A percentile compares a stretch with the other conserved stretches of the same genome.
These are phyloP conservation scores for Seminavis robusta DNA, from an alignment of 108 stramenopile genomes.

Conservation along the genomic window DNA sequence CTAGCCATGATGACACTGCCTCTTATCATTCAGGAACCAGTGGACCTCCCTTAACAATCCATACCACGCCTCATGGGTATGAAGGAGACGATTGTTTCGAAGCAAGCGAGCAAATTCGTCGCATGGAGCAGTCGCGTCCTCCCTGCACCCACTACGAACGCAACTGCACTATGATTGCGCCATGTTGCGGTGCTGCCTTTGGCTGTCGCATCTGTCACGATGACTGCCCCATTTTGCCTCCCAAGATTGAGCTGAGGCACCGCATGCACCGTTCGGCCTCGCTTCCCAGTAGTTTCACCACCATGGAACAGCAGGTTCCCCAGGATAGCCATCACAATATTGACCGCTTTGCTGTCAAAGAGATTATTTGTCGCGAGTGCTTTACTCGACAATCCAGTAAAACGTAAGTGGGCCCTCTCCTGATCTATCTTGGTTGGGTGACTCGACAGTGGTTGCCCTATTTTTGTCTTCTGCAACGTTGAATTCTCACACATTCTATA, in stretches of 20 bases:
- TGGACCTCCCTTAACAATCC: no score
- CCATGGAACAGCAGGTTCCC: constrained; percentile 22
- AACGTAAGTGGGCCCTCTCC: constrained; percentile 43
- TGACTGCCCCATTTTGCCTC: constrained; percentile 72
- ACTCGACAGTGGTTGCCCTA: not conserved
- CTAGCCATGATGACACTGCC: no score
- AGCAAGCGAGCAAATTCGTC: no score
- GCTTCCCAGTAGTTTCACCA: constrained; percentile 45
- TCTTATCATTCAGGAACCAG: no score
- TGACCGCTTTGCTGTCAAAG: constrained; percentile 71
- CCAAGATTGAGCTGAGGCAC: constrained; percentile 27
- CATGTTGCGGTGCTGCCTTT: constrained; percentile 84
- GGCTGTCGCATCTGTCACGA: constrained; percentile 91
- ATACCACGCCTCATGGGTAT: constrained; percentile 7
- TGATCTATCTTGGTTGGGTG: not conserved
- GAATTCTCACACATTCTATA: not conserved
- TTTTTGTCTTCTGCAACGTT: not conserved
- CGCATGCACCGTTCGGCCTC: constrained; percentile 23
- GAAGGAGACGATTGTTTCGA: not conserved
- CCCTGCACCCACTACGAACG: constrained; percentile 76
- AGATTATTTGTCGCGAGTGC: constrained; percentile 83
- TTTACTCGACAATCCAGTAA: constrained; percentile 75
- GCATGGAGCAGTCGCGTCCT: constrained; percentile 52
- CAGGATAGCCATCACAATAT: constrained; percentile 81
- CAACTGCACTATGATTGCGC: constrained; percentile 77